These are phyloP conservation scores for Nepenthes gracilis DNA, from an alignment of 148 eudicot genomes.

Conservation along the genomic window DNA sequence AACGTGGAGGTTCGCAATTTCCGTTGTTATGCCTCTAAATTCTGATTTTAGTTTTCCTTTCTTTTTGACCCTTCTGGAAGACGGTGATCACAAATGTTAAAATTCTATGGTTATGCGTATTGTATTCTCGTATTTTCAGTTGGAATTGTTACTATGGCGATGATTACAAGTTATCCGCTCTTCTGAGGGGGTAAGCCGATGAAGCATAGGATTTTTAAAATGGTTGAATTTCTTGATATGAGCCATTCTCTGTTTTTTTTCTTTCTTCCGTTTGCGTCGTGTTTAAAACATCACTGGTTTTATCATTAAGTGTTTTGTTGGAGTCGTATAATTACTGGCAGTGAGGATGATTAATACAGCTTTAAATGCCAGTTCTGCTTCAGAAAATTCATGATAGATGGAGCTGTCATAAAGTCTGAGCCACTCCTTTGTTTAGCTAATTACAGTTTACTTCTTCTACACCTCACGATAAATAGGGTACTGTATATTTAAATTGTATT, in stretches of 20 bases:
- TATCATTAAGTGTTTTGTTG: too few species aligned
- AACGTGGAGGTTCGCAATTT: constrained; percentile 55
- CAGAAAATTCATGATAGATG: constrained; percentile 80
- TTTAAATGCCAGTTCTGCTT: constrained; percentile 93
- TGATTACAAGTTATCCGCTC: constrained; percentile 86
- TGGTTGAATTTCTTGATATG: constrained; percentile 89
- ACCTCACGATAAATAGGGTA: too few species aligned
- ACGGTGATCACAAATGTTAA: too few species aligned
- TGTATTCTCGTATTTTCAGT: background rate
- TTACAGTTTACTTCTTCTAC: background rate
- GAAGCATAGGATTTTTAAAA: constrained; percentile 38
- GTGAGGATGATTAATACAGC: constrained; percentile 43
- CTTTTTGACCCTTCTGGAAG: background rate
- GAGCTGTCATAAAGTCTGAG: constrained; percentile 57
- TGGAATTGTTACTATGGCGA: constrained; percentile 22
- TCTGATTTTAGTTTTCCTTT: too few species aligned
- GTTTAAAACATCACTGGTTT: too few species aligned
- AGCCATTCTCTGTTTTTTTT: constrained; percentile 17
- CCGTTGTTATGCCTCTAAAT: constrained; percentile 42
- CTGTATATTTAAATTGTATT: too few species aligned
- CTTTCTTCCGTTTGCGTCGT: background rate
- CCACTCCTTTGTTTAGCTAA: constrained; percentile 6
- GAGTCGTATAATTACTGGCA: constrained; percentile 7
- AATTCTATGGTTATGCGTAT: background rate
- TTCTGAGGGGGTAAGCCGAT: constrained; percentile 49